Percentiles rank a stretch among this genome's conserved stretches.
Evolutionary conservation across 2,329 filamentous ascomycete species (phyloP).

Genomic region (Phaeosphaeriaceae sp.): DNA sequence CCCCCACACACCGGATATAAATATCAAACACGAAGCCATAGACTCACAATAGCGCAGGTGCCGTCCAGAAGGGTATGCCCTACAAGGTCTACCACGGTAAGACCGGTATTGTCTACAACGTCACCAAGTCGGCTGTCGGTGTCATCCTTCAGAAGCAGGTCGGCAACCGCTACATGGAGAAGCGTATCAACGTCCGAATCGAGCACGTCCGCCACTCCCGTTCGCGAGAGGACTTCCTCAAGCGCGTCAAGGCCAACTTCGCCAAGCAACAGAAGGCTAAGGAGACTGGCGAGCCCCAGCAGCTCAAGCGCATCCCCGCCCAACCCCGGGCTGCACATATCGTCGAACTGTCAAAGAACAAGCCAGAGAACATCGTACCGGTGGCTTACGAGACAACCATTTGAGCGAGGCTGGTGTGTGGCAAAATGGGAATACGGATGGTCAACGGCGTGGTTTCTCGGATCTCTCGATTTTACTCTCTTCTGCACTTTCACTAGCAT

Average conservation of each 20-base stretch:
- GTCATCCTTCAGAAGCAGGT: constrained; percentile 98
- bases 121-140: constrained; percentile 96
- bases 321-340: constrained; percentile 81
- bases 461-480: constrained; percentile 47
- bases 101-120: constrained; percentile 94
- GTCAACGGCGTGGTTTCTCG: constrained; percentile 50
- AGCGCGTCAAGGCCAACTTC: constrained; percentile 95
- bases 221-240: constrained; percentile 95
- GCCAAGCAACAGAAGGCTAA: constrained; percentile 92
- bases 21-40: constrained; percentile 11
- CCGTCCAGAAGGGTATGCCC: constrained; percentile 72
- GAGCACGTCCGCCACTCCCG: constrained; percentile 96
- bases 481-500: constrained; percentile 49
- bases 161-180: constrained; percentile 99
- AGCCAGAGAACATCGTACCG: constrained; percentile 88
- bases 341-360: constrained; percentile 80
- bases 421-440: constrained; percentile 48
- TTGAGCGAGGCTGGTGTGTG: constrained; percentile 61
- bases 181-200: constrained; percentile 98
- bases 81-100: constrained; percentile 99
- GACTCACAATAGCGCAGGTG: constrained; percentile 40
- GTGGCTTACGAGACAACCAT: constrained; percentile 98
- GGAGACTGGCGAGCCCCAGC: constrained; percentile 81
- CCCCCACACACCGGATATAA: constrained; percentile 25
- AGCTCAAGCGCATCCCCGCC: constrained; percentile 89